phyloP scores from a whole-genome alignment of 495 filamentous ascomycete genomes.

The Penicillium coprophilum region DNA sequence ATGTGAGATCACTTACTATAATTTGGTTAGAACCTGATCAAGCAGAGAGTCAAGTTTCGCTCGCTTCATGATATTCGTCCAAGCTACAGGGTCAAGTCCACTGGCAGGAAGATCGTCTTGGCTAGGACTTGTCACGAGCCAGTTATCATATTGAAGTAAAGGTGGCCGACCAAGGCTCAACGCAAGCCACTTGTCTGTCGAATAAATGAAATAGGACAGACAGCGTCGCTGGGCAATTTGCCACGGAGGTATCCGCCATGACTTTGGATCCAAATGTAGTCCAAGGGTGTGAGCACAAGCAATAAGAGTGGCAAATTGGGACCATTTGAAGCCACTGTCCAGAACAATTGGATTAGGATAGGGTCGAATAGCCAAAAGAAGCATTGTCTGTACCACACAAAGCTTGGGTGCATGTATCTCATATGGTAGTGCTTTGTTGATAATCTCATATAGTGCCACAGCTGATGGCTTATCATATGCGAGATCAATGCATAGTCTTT shows the following conservation, averaged over 20 bases:
- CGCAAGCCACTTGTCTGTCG: slow-evolving; percentile 8
- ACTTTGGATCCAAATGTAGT: slow-evolving; percentile 6
- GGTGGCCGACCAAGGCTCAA: slow-evolving; percentile 11
- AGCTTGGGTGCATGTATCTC: slow-evolving; percentile 11
- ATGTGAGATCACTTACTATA: slow-evolving; percentile 1
- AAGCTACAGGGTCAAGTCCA: background rate
- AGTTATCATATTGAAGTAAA: slow-evolving; percentile 8
- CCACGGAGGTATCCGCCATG: slow-evolving; percentile 1
- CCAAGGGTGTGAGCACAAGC: slow-evolving; percentile 3
- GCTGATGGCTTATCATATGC: slow-evolving; percentile 6
- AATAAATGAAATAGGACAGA: slow-evolving; percentile 6
- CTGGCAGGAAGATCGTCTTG: background rate
- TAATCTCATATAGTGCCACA: slow-evolving; percentile 1
- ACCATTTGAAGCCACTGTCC: slow-evolving; percentile 10
- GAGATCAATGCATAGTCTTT: slow-evolving; percentile 8
- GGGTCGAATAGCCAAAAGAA: slow-evolving; percentile 10
- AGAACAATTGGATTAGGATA: slow-evolving; percentile 10
- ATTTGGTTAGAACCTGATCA: background rate
- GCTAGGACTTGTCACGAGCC: slow-evolving; percentile 11
- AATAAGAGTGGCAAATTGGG: background rate
- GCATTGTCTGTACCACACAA: slow-evolving; percentile 7
- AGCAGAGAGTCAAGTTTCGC: slow-evolving; percentile 3
- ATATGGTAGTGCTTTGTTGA: slow-evolving; percentile 7
- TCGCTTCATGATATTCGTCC: slow-evolving; percentile 3
- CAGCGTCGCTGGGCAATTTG: slow-evolving; percentile 3